phyloP scores from a whole-genome alignment of 192 early-diverging fungal species.

The Coemansia sp. region DNA sequence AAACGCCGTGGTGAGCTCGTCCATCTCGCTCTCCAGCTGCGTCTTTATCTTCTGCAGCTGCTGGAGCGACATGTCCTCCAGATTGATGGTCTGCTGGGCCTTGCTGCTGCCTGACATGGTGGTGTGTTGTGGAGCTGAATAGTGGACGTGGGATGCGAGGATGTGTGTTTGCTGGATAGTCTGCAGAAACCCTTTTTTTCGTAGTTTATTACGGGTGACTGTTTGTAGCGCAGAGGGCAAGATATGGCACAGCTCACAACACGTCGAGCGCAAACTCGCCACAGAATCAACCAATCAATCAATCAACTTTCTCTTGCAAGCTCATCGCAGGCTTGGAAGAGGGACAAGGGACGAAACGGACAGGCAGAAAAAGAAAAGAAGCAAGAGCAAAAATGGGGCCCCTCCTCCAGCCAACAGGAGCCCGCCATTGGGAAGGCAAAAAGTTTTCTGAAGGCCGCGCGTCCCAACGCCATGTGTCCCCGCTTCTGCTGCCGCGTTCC shows the following conservation, averaged over 20 bases:
- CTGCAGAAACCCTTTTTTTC: too few species aligned
- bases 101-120: constrained; percentile 11
- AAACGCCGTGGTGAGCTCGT: constrained; percentile 81
- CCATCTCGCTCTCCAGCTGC: constrained; percentile 90
- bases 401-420: too few species aligned
- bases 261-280: too few species aligned
- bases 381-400: too few species aligned
- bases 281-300: too few species aligned
- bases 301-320: too few species aligned
- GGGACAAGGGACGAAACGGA: too few species aligned
- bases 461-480: background rate
- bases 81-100: constrained; percentile 63
- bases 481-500: background rate
- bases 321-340: too few species aligned
- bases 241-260: too few species aligned
- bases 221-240: too few species aligned
- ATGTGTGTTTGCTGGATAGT: background rate
- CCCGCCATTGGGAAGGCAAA: background rate
- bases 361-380: too few species aligned
- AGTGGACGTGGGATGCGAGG: background rate
- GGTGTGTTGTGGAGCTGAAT: background rate
- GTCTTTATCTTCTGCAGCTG: constrained; percentile 80
- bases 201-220: too few species aligned
- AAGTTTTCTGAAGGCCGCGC: constrained; percentile 1
- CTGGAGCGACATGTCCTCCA: constrained; percentile 78